phyloP scores from a whole-genome alignment of 2,329 filamentous ascomycete genomes.

The Teratosphaeria nubilosa region DNA sequence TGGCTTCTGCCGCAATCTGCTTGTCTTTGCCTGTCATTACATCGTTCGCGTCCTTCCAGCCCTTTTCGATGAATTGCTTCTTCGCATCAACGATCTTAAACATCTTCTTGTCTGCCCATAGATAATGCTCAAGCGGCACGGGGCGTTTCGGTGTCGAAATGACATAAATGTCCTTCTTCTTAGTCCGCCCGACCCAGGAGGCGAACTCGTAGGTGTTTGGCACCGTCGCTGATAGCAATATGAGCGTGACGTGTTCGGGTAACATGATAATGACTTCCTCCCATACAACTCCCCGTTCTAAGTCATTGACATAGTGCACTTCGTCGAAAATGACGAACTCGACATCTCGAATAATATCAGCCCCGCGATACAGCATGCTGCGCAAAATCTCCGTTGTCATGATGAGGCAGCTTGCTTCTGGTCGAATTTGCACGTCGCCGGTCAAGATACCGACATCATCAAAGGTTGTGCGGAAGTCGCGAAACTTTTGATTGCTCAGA shows the following conservation, averaged over 20 bases:
- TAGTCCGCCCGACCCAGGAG: constrained; percentile 94
- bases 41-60: constrained; percentile 89
- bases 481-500: constrained; percentile 95
- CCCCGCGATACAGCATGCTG: constrained; percentile 95
- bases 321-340: constrained; percentile 99
- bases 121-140: constrained; percentile 87
- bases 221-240: constrained; percentile 88
- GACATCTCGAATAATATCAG: constrained; percentile 90
- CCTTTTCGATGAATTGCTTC: constrained; percentile 81
- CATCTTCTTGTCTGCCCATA: constrained; percentile 87
- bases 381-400: constrained; percentile 98
- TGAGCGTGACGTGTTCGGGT: constrained; percentile 90
- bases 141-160: constrained; percentile 95
- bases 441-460: constrained; percentile 96
- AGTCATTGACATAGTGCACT: constrained; percentile 96
- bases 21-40: constrained; percentile 76
- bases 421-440: constrained; percentile 94
- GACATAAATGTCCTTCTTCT: constrained; percentile 98
- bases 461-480: constrained; percentile 82
- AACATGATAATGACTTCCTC: constrained; percentile 99
- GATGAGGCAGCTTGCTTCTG: constrained; percentile 93
- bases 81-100: constrained; percentile 90
- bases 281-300: constrained; percentile 94
- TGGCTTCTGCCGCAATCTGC: constrained; percentile 42
- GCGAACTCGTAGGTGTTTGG: constrained; percentile 97